Base-by-base conservation (phyloP, 306 rosid species). In the Morella rubra region DNA sequence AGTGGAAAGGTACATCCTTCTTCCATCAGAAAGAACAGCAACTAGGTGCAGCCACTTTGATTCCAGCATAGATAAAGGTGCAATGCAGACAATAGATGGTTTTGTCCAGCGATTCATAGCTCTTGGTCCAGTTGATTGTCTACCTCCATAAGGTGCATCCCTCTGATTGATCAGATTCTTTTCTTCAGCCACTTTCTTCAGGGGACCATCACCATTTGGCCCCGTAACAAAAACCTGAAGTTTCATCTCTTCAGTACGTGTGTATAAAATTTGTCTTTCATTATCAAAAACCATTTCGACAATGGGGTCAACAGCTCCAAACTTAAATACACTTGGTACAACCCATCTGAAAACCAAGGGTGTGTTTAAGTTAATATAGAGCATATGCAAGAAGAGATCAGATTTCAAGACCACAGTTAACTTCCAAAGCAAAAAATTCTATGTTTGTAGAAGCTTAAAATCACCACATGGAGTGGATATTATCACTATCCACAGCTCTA, bases 141-240 rank as follows among this genome's bases (percentile, higher is more conserved):
- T 90, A 74, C 89, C 85, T 58, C 96, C 95, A 85, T 87, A 86
- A 79, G 86, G 90, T 77, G 79, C 84, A 79, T 94, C 97, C 88
- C 83, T 85, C 76, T 85, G 93, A 82, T 79, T 90, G 78, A 92
- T 80, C 82, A 95, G 86, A 86, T 95, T 95, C 85, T 71, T 92
- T 88, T 95, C 99, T 88, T 95, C 99, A 32, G 96, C 96, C 60
- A 95, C 97, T 83, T 95, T 95, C 91, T 90, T 95, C 75, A 95
- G 81, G 42, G 93, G 82, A 10, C 97, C 97, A 58, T 92, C 97
- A 80, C 95, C 97, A 92, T 81, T 84, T 74, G 91, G 79, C 73
- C 92, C 97, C 55, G 90, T 80, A 80, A 84, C 79, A 88, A 85
- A 95, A 78, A 85, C 97, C 87, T 95, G 99, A 77, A 92, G 91